Evolutionary conservation across 192 early-diverging fungal genomes (phyloP).

Genomic region (Coemansia sp.): DNA sequence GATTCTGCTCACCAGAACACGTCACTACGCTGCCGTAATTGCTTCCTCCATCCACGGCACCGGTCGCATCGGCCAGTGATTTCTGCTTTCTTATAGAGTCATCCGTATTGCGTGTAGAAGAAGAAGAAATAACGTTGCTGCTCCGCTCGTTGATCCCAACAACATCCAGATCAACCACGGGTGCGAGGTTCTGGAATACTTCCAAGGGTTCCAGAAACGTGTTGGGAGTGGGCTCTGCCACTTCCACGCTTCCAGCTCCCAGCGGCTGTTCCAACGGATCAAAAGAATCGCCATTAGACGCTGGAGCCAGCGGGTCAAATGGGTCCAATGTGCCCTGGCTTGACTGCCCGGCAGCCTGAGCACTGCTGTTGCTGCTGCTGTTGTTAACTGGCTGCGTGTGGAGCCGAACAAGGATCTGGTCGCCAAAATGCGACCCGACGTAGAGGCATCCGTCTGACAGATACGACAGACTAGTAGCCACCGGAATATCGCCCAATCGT

Average conservation of each 20-base stretch:
- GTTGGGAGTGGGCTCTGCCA: slow-evolving; percentile 14
- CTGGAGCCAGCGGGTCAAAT: not conserved
- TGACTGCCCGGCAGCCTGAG: not conserved
- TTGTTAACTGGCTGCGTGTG: slow-evolving; percentile 44
- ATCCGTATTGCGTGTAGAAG: not conserved
- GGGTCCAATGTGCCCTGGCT: not conserved
- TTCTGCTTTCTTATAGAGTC: not conserved
- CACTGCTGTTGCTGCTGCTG: too few relatives aligned
- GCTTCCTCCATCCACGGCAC: slow-evolving; percentile 19
- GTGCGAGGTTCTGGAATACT: slow-evolving; percentile 74
- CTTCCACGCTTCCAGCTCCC: not conserved
- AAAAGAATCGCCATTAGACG: not conserved
- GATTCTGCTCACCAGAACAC: slow-evolving; percentile 75
- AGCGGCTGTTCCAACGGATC: slow-evolving; percentile 12
- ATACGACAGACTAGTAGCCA: slow-evolving; percentile 66
- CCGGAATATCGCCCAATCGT: slow-evolving; percentile 53
- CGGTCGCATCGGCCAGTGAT: not conserved
- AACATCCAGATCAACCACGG: slow-evolving; percentile 83
- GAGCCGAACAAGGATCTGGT: slow-evolving; percentile 78
- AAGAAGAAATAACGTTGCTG: not conserved
- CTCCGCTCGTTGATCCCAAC: slow-evolving; percentile 65
- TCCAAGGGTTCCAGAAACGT: slow-evolving; percentile 62
- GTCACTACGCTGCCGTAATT: slow-evolving; percentile 72
- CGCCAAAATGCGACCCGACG: slow-evolving; percentile 83
- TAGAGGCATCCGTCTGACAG: slow-evolving; percentile 70